A percentile compares a stretch with the other conserved stretches of the same genome.
phyloP scores from a whole-genome alignment of 2,329 filamentous ascomycete species.

The Davidsoniella neocaledoniae region DNA sequence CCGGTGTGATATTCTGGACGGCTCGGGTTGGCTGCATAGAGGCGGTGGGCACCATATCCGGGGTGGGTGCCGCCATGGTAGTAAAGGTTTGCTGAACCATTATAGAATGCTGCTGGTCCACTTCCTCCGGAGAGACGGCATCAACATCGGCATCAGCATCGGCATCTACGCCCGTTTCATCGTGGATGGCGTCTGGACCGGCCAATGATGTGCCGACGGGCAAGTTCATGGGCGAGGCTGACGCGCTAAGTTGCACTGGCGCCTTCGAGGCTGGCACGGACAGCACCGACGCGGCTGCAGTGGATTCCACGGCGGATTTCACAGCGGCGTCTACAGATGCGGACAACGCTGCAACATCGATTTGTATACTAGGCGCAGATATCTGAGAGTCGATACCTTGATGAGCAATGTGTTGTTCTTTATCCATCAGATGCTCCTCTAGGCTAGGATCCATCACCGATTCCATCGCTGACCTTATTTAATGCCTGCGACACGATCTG shows the following conservation, averaged over 20 bases:
- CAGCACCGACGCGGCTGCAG: not conserved
- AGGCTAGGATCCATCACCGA: too few relatives aligned
- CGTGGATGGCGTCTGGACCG: not conserved
- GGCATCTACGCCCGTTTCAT: not conserved
- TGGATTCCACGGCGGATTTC: not conserved
- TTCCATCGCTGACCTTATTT: too few relatives aligned
- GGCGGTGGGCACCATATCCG: conserved; percentile 2
- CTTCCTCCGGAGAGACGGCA: not conserved
- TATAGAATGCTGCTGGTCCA: not conserved
- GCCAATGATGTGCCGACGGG: not conserved
- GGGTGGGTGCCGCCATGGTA: conserved; percentile 1
- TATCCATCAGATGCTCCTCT: too few relatives aligned
- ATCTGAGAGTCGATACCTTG: too few relatives aligned
- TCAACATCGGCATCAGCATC: too few relatives aligned
- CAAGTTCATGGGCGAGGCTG: not conserved
- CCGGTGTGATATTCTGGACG: not conserved
- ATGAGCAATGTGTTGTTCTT: too few relatives aligned
- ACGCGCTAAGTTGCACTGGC: not conserved
- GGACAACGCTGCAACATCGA: too few relatives aligned
- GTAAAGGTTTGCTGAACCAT: not conserved
- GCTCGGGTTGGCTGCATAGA: conserved; percentile 1
- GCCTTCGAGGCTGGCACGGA: not conserved
- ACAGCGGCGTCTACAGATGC: not conserved
- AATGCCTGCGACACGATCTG: too few relatives aligned
- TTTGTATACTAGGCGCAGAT: too few relatives aligned